Base-by-base conservation (phyloP, 2,329 filamentous ascomycete genomes). In the Colletotrichum costaricense region DNA sequence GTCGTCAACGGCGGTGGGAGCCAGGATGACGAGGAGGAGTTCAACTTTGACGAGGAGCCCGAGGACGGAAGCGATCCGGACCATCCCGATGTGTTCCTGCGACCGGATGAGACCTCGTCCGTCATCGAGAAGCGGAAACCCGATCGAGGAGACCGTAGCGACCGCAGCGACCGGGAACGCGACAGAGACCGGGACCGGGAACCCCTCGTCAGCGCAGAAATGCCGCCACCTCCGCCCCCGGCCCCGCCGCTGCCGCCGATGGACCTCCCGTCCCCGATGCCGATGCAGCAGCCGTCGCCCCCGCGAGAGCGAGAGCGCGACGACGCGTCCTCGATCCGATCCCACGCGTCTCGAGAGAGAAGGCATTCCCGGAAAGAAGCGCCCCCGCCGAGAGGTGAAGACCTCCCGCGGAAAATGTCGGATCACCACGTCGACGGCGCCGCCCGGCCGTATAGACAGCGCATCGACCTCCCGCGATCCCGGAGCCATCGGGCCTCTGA, bases 381-480 rank as follows among this genome's bases (percentile, higher is more conserved):
- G n/a, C 58, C 58, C 12, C 67, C 69, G 30, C 54, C 60, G 38
- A 73, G 58, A 67, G 67, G 59, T 26, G 66, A 69, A 14, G 59
- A 69, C 11, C 14, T 73, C 16, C 56, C 67, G 16, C 49, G 70
- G 19, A 65, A 38, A 38, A 65, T 70, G 60, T 56, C 67, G 8
- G 69, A 72, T 26, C 59, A 72, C 19, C 69, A 73, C 70, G 58
- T 73, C 42, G 70, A 73, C 56, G 70, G 70, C 12, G 70, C 70
- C 2, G 59, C 70, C 9, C 22, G 70, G 35, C 70, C 70, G 2
- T 73, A 73, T 42, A 55, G 70, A 7, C 70, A 73, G 38, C 70
- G 70, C 70, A 69, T 73, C 67, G 70, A 73, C 22, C 70, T 73
- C 26, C 70, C 70, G 30, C 60, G 67, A 14, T 73, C 70, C 8